phyloP scores from a whole-genome alignment of 1,139 yeast genomes.

The Blastobotrys aristatus region DNA sequence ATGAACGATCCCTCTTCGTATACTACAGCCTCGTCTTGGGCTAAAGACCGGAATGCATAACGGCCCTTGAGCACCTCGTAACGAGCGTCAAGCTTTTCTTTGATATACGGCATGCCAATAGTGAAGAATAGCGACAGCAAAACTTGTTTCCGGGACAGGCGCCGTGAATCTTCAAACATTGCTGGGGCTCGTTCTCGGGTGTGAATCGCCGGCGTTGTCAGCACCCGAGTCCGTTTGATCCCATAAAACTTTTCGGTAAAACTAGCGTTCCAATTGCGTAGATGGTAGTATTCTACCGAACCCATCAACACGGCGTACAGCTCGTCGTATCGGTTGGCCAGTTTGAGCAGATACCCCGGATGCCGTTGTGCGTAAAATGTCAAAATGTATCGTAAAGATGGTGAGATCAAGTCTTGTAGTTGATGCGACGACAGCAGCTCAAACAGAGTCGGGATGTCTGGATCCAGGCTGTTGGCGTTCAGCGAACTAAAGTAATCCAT shows the following conservation, averaged over 20 bases:
- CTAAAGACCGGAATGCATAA: conserved; percentile 47
- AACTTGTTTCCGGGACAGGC: conserved; percentile 52
- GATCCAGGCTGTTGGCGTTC: conserved; percentile 69
- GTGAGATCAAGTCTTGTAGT: conserved; percentile 70
- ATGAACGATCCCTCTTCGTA: conserved; percentile 18
- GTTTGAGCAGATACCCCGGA: conserved; percentile 60
- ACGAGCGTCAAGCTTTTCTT: conserved; percentile 60
- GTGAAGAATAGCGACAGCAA: conserved; percentile 57
- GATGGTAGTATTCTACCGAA: conserved; percentile 66
- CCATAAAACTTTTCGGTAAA: conserved; percentile 94
- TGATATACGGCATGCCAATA: conserved; percentile 63
- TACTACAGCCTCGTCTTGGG: conserved; percentile 33
- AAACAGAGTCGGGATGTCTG: conserved; percentile 74
- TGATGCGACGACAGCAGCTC: conserved; percentile 80
- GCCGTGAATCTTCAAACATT: conserved; percentile 50
- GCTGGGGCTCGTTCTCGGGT: conserved; percentile 38
- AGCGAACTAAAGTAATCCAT: conserved; percentile 84
- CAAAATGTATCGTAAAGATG: conserved; percentile 73
- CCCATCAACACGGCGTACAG: conserved; percentile 58
- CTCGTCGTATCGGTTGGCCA: conserved; percentile 75
- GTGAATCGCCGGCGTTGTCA: conserved; percentile 28
- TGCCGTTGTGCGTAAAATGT: conserved; percentile 77
- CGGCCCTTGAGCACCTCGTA: conserved; percentile 64
- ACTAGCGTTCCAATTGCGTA: conserved; percentile 73
- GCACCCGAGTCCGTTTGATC: conserved; percentile 52